Conservation (phyloP, 441 rosid genomes). For the Corymbia calophylla region DNA sequence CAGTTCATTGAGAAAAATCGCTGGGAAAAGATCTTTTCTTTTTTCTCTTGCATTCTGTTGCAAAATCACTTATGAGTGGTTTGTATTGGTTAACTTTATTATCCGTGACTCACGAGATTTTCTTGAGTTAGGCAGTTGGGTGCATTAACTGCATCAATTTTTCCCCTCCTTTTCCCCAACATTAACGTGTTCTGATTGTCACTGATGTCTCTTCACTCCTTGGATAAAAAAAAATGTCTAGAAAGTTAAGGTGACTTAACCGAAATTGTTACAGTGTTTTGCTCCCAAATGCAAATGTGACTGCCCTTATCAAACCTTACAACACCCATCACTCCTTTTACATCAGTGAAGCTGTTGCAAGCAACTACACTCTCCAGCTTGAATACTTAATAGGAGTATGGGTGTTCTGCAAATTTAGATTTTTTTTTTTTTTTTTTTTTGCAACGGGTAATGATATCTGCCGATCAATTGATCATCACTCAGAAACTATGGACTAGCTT, state of each 20-base stretch:
- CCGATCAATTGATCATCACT: not conserved
- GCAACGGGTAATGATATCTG: not conserved
- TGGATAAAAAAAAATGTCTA: not conserved
- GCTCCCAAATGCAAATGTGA: conserved; percentile 10
- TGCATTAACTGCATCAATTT: conserved; percentile 13
- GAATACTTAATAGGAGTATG: not conserved
- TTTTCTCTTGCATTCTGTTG: not conserved
- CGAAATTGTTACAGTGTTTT: not conserved
- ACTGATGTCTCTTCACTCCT: conserved; percentile 9
- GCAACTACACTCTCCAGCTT: not conserved
- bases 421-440: not conserved
- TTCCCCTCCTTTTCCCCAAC: conserved; percentile 8
- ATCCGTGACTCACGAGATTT: conserved; percentile 44
- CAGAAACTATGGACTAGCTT: not conserved
- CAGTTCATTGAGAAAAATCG: not conserved
- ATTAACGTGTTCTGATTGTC: conserved; percentile 25
- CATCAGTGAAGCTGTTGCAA: not conserved
- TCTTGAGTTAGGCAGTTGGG: conserved; percentile 25
- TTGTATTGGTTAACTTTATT: conserved; percentile 16
- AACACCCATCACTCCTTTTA: not conserved
- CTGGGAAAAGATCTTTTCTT: not conserved
- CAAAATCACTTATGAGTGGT: not conserved
- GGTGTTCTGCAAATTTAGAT: not conserved
- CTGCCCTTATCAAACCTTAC: not conserved
- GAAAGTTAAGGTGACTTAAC: not conserved